Conservation (phyloP, 306 rosid species). For the Cucurbita maxima region DNA sequence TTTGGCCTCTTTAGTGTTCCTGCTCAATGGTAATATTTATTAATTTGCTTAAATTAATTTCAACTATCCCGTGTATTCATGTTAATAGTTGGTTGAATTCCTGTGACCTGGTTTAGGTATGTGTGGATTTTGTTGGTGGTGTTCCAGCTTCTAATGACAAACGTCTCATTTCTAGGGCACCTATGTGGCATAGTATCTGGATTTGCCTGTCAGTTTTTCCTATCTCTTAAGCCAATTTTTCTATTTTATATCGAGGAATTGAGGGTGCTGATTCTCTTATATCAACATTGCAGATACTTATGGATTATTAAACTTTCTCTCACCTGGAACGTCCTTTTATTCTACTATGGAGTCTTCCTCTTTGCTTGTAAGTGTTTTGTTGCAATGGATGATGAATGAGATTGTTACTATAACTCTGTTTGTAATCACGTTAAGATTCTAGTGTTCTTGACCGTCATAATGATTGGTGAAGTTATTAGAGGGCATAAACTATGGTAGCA, state of each 20-base stretch:
- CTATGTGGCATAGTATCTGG: conserved; percentile 97
- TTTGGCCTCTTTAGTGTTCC: conserved; percentile 93
- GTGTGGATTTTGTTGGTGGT: conserved; percentile 81
- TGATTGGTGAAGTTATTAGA: too few species aligned
- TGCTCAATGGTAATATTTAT: conserved; percentile 53
- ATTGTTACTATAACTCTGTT: not conserved
- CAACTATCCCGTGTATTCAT: not conserved
- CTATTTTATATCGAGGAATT: not conserved
- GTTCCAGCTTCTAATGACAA: conserved; percentile 88
- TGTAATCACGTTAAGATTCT: too few species aligned
- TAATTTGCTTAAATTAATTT: conserved; percentile 1
- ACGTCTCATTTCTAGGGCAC: conserved; percentile 92
- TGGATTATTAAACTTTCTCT: conserved; percentile 72
- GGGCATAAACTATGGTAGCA: too few species aligned
- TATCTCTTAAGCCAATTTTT: not conserved
- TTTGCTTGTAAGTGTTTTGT: conserved; percentile 59
- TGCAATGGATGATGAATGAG: conserved; percentile 1
- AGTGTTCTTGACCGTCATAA: too few species aligned
- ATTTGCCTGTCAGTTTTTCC: conserved; percentile 69
- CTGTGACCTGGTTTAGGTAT: conserved; percentile 47
- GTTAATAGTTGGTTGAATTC: conserved; percentile 2
- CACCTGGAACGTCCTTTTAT: conserved; percentile 75
- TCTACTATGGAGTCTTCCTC: conserved; percentile 70
- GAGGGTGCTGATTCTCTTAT: conserved; percentile 5
- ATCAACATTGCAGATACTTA: conserved; percentile 56